Evolutionary conservation across 1,139 yeast species (phyloP), one percentile per base, ranked within the genome.

Genomic region (Meyerozyma carpophila): DNA sequence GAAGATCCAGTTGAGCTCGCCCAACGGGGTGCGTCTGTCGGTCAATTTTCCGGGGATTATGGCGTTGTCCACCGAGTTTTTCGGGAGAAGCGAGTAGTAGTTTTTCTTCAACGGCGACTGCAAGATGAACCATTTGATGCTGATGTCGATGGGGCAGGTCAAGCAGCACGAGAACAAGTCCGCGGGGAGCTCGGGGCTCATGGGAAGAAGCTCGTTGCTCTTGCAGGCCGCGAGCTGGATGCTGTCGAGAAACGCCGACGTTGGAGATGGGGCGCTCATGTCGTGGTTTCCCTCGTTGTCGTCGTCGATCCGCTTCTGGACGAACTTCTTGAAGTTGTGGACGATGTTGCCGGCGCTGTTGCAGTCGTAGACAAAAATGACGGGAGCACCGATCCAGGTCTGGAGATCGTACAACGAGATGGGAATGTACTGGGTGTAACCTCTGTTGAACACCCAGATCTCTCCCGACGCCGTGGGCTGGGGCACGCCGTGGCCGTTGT

Each of bases 401-500:
- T 93, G 98, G 43, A 93, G 70, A 57, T 94, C 98, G 59, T 88
- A 90, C 20, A 93, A 67, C 5, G 96, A 87, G 2, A 93, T 94
- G 1, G 99, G 99, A 48, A 93, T 93, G 60, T 93, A 93, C 65
- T 93, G 98, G 1, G 98, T 93, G 61, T 91, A 94, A 1, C 96
- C 96, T 53, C 97, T 72, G 62, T 93, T 93, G 66, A 93, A 93
- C 13, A 94, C 98, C 99, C 99, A 93, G 20, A 93, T 89, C 59
- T 93, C 99, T n/a, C 99, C 99, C 43, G 91, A 82, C 26, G 90
- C 81, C 0, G 98, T 94, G 0, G 99, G 98, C 52, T 90, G 90
- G 0, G 99, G 99, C 2, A 93, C 99, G 14, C 99, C 99, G 59
- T 93, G 99, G 4, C 99, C 99, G 57, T 93, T 93, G 61, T 94